Percentiles rank a stretch among this genome's conserved stretches.
Evolutionary conservation across 2,329 filamentous ascomycete genomes (phyloP).

Genomic region (Trichoderma breve): DNA sequence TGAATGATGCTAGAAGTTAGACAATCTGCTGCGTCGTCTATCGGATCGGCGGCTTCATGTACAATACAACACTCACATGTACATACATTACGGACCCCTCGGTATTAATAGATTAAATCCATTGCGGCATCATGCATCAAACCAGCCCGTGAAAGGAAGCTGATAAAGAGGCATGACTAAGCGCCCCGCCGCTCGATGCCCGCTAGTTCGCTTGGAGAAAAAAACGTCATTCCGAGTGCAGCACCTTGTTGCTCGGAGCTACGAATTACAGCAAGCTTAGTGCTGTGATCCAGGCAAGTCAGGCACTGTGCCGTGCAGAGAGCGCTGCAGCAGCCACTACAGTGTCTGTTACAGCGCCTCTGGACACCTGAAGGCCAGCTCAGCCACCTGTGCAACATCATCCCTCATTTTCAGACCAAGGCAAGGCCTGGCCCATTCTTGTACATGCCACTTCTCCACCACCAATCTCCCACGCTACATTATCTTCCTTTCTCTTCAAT

Average conservation of each 20-base stretch:
- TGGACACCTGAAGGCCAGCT: background rate
- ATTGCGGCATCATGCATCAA: background rate
- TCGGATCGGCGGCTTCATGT: background rate
- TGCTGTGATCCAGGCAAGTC: background rate
- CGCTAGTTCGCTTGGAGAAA: background rate
- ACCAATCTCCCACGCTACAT: conserved; percentile 13
- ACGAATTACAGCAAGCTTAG: background rate
- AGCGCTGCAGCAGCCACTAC: background rate
- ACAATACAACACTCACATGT: background rate
- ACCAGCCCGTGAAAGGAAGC: background rate
- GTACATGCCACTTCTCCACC: conserved; percentile 16
- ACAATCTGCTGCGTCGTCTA: background rate
- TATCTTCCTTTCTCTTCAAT: conserved; percentile 1
- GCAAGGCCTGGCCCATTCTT: background rate
- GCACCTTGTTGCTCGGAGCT: background rate
- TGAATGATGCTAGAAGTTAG: background rate
- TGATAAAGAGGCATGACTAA: background rate
- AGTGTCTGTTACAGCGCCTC: background rate
- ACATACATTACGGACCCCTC: background rate
- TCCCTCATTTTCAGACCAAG: conserved; percentile 1
- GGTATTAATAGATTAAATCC: conserved; percentile 5
- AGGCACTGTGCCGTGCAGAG: background rate
- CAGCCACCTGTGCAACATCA: conserved; percentile 8
- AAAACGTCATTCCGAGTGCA: conserved; percentile 4
- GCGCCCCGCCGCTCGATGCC: background rate